A percentile compares a stretch with the other conserved stretches of the same genome.
These are phyloP conservation scores for Fusarium clavum DNA, from an alignment of 2,329 filamentous ascomycete species.

Conservation along the genomic window DNA sequence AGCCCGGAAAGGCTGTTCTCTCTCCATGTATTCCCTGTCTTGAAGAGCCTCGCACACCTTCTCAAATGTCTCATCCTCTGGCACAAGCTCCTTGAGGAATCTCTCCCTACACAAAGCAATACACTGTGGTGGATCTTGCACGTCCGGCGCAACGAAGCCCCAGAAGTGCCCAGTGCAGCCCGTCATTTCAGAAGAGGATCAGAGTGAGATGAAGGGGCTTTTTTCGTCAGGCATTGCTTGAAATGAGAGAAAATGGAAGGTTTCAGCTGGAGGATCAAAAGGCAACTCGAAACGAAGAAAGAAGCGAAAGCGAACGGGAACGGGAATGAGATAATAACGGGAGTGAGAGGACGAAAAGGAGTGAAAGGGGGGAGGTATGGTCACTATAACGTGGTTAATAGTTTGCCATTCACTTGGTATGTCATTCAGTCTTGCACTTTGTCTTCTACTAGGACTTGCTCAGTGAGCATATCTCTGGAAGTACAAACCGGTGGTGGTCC, in stretches of 20 bases:
- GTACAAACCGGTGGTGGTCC: constrained; percentile 35
- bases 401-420: background rate
- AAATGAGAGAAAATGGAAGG: constrained; percentile 11
- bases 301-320: constrained; percentile 21
- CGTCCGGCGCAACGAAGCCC: constrained; percentile 47
- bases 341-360: constrained; percentile 17
- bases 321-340: background rate
- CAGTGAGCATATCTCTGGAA: constrained; percentile 5
- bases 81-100: constrained; percentile 49
- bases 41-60: constrained; percentile 50
- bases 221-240: constrained; percentile 20
- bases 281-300: constrained; percentile 39
- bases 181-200: constrained; percentile 1
- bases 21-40: constrained; percentile 41
- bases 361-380: constrained; percentile 4
- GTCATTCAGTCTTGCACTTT: background rate
- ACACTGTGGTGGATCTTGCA: constrained; percentile 51
- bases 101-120: constrained; percentile 50
- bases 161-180: constrained; percentile 45
- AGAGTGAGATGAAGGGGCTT: background rate
- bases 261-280: constrained; percentile 39
- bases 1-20: constrained; percentile 53
- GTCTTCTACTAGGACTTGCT: background rate
- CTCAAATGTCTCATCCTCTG: constrained; percentile 47
- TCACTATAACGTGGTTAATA: background rate